Conservation (phyloP, 805 yeast species). For the Teunomyces kruisii region DNA sequence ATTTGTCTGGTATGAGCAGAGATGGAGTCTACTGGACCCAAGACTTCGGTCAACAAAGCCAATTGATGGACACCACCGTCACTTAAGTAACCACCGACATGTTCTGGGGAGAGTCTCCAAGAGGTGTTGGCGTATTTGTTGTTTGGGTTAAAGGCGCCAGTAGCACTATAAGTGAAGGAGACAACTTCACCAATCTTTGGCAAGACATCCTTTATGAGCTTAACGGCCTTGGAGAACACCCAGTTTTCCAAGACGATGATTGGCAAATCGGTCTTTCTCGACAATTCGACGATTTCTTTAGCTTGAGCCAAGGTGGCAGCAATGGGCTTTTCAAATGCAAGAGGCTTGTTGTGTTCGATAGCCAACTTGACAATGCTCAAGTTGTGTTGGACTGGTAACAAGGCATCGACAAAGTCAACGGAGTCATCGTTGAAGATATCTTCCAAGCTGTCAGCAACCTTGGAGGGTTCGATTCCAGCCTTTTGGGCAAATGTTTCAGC, state of each 20-base stretch:
- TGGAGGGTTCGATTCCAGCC: constrained; percentile 50
- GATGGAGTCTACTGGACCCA: constrained; percentile 71
- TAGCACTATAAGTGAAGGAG: constrained; percentile 69
- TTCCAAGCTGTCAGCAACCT: constrained; percentile 62
- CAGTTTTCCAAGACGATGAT: constrained; percentile 85
- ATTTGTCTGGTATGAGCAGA: constrained; percentile 79
- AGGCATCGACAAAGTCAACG: constrained; percentile 77
- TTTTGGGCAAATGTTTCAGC: constrained; percentile 74
- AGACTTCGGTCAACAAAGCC: constrained; percentile 77
- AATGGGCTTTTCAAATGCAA: constrained; percentile 86
- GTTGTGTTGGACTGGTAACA: constrained; percentile 86
- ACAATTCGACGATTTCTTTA: constrained; percentile 66
- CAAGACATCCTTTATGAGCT: constrained; percentile 53
- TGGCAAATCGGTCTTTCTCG: constrained; percentile 62
- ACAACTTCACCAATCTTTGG: constrained; percentile 70
- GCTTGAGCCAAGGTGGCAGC: constrained; percentile 86
- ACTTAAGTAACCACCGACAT: constrained; percentile 86
- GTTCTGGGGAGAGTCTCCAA: constrained; percentile 91
- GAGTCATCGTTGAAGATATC: constrained; percentile 63
- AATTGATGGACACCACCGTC: constrained; percentile 98
- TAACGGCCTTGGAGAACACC: constrained; percentile 66
- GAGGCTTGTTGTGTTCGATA: constrained; percentile 71
- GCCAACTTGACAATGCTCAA: constrained; percentile 68
- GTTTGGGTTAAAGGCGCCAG: constrained; percentile 65
- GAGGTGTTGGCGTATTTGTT: constrained; percentile 66